Evolutionary conservation across 1,139 yeast species (phyloP).

Genomic region (Kluyveromyces sp.): DNA sequence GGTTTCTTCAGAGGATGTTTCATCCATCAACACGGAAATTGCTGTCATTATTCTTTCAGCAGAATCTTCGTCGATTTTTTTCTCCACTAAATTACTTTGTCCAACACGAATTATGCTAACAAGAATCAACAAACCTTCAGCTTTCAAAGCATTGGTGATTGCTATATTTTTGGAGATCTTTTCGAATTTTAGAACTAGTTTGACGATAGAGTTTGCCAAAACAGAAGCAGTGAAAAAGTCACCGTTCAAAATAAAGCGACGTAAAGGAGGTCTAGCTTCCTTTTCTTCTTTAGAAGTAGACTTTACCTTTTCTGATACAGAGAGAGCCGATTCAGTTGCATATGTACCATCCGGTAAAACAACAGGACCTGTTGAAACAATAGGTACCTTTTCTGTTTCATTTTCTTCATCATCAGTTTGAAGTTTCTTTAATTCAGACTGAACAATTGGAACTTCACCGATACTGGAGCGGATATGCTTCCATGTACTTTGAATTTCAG

Average conservation of each 20-base stretch:
- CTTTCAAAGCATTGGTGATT: slow-evolving; percentile 74
- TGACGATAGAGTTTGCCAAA: slow-evolving; percentile 79
- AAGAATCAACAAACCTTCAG: slow-evolving; percentile 89
- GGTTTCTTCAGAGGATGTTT: slow-evolving; percentile 38
- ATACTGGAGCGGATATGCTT: slow-evolving; percentile 70
- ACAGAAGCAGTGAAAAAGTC: slow-evolving; percentile 90
- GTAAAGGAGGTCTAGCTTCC: slow-evolving; percentile 58
- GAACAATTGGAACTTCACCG: slow-evolving; percentile 87
- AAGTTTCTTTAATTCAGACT: slow-evolving; percentile 53
- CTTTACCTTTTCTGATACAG: slow-evolving; percentile 20
- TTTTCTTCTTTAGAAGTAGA: slow-evolving; percentile 18
- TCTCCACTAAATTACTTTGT: slow-evolving; percentile 64
- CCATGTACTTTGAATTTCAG: slow-evolving; percentile 81
- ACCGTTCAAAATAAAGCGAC: slow-evolving; percentile 76
- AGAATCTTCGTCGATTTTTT: slow-evolving; percentile 90
- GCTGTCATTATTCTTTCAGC: slow-evolving; percentile 84
- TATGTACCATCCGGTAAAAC: slow-evolving; percentile 97
- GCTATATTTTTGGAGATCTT: slow-evolving; percentile 48
- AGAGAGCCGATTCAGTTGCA: slow-evolving; percentile 87
- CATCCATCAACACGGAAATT: slow-evolving; percentile 68
- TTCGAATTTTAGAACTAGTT: slow-evolving; percentile 73
- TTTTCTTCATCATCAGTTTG: slow-evolving; percentile 31
- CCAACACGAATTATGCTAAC: slow-evolving; percentile 90
- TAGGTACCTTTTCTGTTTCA: slow-evolving; percentile 29
- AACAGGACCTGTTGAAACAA: slow-evolving; percentile 54